Evolutionary conservation across 164 flowering plant species (phyloP).

Genomic region (Macadamia tetraphylla): DNA sequence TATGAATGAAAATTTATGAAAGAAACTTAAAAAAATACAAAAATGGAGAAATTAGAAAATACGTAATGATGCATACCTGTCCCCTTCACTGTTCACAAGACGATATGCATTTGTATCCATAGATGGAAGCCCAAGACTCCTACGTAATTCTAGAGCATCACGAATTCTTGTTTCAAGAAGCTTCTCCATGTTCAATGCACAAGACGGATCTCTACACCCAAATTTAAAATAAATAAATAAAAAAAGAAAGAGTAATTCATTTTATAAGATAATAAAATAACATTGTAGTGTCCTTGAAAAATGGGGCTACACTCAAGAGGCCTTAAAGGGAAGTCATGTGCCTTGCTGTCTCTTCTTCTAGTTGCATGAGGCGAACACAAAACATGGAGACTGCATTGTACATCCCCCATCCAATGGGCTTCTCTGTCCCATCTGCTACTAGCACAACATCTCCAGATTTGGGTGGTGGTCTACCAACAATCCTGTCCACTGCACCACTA

Average conservation of each 20-base stretch:
- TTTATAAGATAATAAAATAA: constrained; percentile 4
- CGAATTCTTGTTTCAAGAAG: constrained; percentile 66
- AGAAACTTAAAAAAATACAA: neutral
- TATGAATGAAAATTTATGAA: no score
- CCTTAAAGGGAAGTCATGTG: constrained; percentile 4
- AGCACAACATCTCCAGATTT: constrained; percentile 84
- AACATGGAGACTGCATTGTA: constrained; percentile 94
- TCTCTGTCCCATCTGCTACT: constrained; percentile 87
- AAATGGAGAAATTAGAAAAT: neutral
- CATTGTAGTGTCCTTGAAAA: neutral
- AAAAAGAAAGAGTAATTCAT: neutral
- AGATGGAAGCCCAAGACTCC: constrained; percentile 69
- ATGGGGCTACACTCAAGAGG: neutral
- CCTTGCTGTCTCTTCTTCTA: constrained; percentile 83
- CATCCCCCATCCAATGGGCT: constrained; percentile 91
- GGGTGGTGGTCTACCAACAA: constrained; percentile 87
- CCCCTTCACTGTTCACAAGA: constrained; percentile 95
- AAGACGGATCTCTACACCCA: constrained; percentile 59
- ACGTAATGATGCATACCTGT: constrained; percentile 42
- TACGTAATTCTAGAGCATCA: constrained; percentile 60
- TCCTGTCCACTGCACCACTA: constrained; percentile 94
- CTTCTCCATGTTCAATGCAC: constrained; percentile 71
- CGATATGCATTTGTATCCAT: constrained; percentile 78
- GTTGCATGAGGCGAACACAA: constrained; percentile 91
- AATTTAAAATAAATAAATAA: neutral